A percentile compares a stretch with the other conserved stretches of the same genome.
phyloP scores from a whole-genome alignment of 108 stramenopile genomes.

The Cylindrotheca closterium region DNA sequence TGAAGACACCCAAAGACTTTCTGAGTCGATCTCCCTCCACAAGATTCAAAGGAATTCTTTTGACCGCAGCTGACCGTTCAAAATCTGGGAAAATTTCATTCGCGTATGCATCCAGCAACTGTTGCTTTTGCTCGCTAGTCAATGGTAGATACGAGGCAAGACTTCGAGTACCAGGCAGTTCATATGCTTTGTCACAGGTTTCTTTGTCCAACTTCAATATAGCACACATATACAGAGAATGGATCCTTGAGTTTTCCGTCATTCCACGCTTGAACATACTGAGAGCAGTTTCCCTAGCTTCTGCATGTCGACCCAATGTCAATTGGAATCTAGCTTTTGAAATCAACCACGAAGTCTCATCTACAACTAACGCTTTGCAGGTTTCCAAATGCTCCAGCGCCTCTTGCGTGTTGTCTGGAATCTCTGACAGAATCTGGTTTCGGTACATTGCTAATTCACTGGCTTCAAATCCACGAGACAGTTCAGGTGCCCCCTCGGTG shows the following conservation, averaged over 20 bases:
- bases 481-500: slow-evolving; percentile 59
- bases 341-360: slow-evolving; percentile 65
- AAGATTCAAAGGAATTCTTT: slow-evolving; percentile 73
- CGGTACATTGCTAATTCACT: slow-evolving; percentile 92
- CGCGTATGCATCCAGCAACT: slow-evolving; percentile 64
- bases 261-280: slow-evolving; percentile 65
- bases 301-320: slow-evolving; percentile 60
- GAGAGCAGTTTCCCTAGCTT: slow-evolving; percentile 62
- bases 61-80: slow-evolving; percentile 53
- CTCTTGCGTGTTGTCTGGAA: slow-evolving; percentile 67
- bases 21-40: slow-evolving; percentile 59
- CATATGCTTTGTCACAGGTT: slow-evolving; percentile 41
- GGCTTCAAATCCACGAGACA: slow-evolving; percentile 81
- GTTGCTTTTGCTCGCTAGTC: slow-evolving; percentile 49
- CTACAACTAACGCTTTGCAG: slow-evolving; percentile 63
- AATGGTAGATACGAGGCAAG: slow-evolving; percentile 59
- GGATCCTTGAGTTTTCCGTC: slow-evolving; percentile 90
- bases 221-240: slow-evolving; percentile 91
- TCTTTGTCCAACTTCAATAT: slow-evolving; percentile 54
- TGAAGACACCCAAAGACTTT: slow-evolving; percentile 57
- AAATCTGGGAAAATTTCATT: slow-evolving; percentile 38
- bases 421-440: slow-evolving; percentile 82
- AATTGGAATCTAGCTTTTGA: slow-evolving; percentile 74
- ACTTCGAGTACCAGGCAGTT: slow-evolving; percentile 63
- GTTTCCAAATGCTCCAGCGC: slow-evolving; percentile 82